A percentile compares a stretch with the other conserved stretches of the same genome.
Conservation (phyloP, 192 early-diverging fungal genomes). For the Obelidium mucronatum region DNA sequence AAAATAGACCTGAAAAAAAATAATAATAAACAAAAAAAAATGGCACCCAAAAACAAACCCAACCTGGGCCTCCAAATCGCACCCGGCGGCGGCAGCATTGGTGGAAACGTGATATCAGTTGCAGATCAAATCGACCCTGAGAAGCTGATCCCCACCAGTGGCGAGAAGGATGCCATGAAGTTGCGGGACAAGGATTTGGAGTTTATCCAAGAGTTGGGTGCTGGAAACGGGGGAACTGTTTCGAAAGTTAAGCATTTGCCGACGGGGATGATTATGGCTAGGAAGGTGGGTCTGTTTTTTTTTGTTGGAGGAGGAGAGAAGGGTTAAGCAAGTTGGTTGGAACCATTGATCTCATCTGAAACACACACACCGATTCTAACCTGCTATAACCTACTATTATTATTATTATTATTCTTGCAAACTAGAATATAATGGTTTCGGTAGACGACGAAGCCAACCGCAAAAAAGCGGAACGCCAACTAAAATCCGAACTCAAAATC, state of each 20-base stretch:
- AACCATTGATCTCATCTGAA: no score
- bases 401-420: slow-evolving; percentile 84
- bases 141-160: slow-evolving; percentile 5
- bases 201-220: slow-evolving; percentile 80
- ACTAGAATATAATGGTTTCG: slow-evolving; percentile 41
- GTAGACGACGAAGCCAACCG: slow-evolving; percentile 56
- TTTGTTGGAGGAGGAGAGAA: slow-evolving; percentile 64
- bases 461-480: slow-evolving; percentile 73
- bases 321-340: no score
- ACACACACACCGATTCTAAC: not conserved
- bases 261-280: slow-evolving; percentile 84
- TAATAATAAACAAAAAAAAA: slow-evolving; percentile 2
- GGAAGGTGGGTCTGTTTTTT: slow-evolving; percentile 73
- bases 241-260: slow-evolving; percentile 82
- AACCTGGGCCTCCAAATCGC: not conserved
- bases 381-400: not conserved
- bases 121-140: not conserved
- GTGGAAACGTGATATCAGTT: slow-evolving; percentile 34
- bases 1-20: not conserved
- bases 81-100: not conserved
- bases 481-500: slow-evolving; percentile 90
- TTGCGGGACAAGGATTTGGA: slow-evolving; percentile 72
- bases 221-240: slow-evolving; percentile 94
- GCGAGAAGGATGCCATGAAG: slow-evolving; percentile 37
- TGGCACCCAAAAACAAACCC: not conserved